These are phyloP conservation scores for Myriosclerotinia scirpicola DNA, from an alignment of 2,329 filamentous ascomycete genomes.

Conservation along the genomic window DNA sequence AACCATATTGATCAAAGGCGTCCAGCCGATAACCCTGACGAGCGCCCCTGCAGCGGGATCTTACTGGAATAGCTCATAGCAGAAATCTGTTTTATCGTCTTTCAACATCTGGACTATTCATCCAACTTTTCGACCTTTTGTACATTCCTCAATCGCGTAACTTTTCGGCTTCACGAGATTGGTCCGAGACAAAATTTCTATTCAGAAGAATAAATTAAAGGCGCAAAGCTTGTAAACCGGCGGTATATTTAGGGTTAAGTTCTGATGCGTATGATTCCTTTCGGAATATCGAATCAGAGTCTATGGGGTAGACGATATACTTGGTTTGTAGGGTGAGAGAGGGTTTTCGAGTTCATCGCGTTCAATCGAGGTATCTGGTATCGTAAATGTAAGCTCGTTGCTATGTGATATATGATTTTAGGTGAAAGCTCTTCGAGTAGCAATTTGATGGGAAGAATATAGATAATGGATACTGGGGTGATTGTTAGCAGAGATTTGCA, in stretches of 20 bases:
- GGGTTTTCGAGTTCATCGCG: constrained; percentile 40
- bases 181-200: constrained; percentile 48
- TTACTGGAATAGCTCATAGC: constrained; percentile 77
- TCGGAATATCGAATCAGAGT: constrained; percentile 71
- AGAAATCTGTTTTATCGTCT: constrained; percentile 50
- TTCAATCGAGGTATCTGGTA: constrained; percentile 30
- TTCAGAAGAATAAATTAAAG: constrained; percentile 65
- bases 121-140: constrained; percentile 50
- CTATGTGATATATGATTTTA: constrained; percentile 30
- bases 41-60: constrained; percentile 71
- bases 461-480: constrained; percentile 12
- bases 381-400: constrained; percentile 33
- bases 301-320: constrained; percentile 78
- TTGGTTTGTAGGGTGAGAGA: constrained; percentile 51
- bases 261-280: constrained; percentile 73
- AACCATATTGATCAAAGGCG: constrained; percentile 55
- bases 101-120: constrained; percentile 59
- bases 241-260: constrained; percentile 92
- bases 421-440: constrained; percentile 26
- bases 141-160: constrained; percentile 54
- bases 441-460: constrained; percentile 26
- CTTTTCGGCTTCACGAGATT: constrained; percentile 41
- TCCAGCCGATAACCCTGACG: constrained; percentile 72
- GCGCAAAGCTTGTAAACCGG: constrained; percentile 74
- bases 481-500: constrained; percentile 30